Evolutionary conservation across 1,284 basidiomycete genomes (phyloP).

Genomic region (Trametes sp.): DNA sequence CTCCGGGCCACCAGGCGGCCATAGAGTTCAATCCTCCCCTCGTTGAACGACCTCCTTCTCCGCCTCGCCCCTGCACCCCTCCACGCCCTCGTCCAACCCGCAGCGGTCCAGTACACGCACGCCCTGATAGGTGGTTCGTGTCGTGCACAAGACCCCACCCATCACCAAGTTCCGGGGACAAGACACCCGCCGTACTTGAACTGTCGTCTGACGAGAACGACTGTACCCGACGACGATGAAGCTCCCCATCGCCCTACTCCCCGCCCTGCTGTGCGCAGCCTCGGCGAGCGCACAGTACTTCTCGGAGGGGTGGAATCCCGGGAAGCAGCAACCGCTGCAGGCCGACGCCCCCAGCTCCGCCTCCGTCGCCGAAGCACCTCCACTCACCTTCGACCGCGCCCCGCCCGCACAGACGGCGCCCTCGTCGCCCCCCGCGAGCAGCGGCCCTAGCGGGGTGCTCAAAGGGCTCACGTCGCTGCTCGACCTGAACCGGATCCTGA

Average conservation of each 20-base stretch:
- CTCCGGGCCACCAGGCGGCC: no score
- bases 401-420: slow-evolving; percentile 11
- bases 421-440: slow-evolving; percentile 13
- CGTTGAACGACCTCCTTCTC: neutral
- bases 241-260: slow-evolving; percentile 45
- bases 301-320: slow-evolving; percentile 79
- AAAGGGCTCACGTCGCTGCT: slow-evolving; percentile 38
- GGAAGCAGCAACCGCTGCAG: slow-evolving; percentile 51
- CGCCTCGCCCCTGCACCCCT: slow-evolving; percentile 15
- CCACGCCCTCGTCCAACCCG: neutral
- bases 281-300: slow-evolving; percentile 70
- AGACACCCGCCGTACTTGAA: no score
- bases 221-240: slow-evolving; percentile 53
- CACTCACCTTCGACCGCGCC: slow-evolving; percentile 33
- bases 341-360: neutral
- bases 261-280: slow-evolving; percentile 45
- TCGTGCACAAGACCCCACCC: neutral
- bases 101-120: no score
- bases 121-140: no score
- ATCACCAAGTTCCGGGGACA: neutral
- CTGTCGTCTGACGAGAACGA: no score
- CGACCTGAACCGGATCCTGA: slow-evolving; percentile 56
- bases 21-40: slow-evolving; percentile 1
- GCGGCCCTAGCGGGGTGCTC: slow-evolving; percentile 22
- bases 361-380: slow-evolving; percentile 20